Evolutionary conservation across 257 asterid species (phyloP).

Genomic region (Anisodus tanguticus): DNA sequence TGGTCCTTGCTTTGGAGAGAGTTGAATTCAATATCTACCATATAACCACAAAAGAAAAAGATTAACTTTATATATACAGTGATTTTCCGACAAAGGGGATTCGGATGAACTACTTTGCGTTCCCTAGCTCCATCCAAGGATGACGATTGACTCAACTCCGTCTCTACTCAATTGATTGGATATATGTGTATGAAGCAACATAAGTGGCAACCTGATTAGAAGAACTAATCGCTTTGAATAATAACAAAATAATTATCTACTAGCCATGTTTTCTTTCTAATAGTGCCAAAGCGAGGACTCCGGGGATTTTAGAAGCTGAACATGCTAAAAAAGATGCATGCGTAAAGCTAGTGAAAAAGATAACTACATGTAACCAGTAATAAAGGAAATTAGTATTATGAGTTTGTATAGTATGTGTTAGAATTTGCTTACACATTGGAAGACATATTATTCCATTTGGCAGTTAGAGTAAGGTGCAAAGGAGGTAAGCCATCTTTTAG

Average conservation of each 20-base stretch:
- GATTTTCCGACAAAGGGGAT: too few species aligned
- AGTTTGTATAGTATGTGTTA: neutral
- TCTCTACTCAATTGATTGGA: neutral
- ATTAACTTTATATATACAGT: too few species aligned
- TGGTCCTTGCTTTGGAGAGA: too few species aligned
- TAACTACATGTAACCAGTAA: too few species aligned
- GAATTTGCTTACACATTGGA: conserved; percentile 60
- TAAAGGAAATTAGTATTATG: too few species aligned
- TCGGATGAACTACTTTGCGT: too few species aligned
- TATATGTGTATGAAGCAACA: neutral
- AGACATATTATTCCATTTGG: conserved; percentile 67
- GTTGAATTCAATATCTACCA: too few species aligned
- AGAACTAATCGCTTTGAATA: neutral
- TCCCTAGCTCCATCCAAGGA: too few species aligned
- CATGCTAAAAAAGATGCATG: neutral
- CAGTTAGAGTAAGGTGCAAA: conserved; percentile 51
- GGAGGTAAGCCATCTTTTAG: conserved; percentile 65
- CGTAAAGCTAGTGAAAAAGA: too few species aligned
- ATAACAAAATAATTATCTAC: neutral
- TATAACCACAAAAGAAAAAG: too few species aligned
- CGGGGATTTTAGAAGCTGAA: neutral
- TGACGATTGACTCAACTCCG: neutral
- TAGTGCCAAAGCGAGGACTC: neutral
- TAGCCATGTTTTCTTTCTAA: neutral
- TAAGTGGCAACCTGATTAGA: neutral